Evolutionary conservation across 1,139 yeast species (phyloP).

Genomic region (Saccharomycopsis hybrid): DNA sequence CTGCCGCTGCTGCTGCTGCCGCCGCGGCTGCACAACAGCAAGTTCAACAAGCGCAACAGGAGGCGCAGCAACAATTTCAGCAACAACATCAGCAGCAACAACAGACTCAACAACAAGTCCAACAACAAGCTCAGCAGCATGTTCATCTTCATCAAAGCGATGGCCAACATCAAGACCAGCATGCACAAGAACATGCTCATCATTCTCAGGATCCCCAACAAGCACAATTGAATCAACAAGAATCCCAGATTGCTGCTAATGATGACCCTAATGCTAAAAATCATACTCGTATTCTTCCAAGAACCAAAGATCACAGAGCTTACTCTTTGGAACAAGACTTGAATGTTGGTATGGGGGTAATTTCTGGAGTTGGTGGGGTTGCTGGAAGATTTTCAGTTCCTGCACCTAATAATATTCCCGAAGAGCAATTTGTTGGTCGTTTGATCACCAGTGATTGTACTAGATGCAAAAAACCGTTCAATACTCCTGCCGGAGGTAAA

Average conservation of each 20-base stretch:
- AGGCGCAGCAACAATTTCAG: constrained; percentile 7
- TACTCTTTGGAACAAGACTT: not conserved
- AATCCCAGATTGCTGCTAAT: not conserved
- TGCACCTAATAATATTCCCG: not conserved
- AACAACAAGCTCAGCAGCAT: not conserved
- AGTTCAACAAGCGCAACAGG: not conserved
- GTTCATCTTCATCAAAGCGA: constrained; percentile 5
- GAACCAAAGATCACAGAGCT: constrained; percentile 4
- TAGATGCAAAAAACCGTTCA: constrained; percentile 54
- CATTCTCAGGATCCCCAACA: constrained; percentile 3
- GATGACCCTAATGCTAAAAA: not conserved
- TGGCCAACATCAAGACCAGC: constrained; percentile 6
- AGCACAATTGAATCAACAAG: not conserved
- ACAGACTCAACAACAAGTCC: no score
- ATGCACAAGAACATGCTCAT: constrained; percentile 5
- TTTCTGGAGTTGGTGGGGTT: no score
- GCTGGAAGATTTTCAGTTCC: no score
- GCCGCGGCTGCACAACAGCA: constrained; percentile 20
- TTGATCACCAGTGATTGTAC: constrained; percentile 33
- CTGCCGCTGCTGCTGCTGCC: constrained; percentile 22
- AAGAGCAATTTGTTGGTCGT: constrained; percentile 1
- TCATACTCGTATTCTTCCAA: constrained; percentile 14
- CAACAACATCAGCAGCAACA: not conserved
- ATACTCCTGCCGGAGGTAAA: constrained; percentile 41
- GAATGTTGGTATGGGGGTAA: not conserved